Percentiles rank a stretch among this genome's conserved stretches.
phyloP scores from a whole-genome alignment of 2,329 filamentous ascomycete species.

The Aureobasidium leucospermi region DNA sequence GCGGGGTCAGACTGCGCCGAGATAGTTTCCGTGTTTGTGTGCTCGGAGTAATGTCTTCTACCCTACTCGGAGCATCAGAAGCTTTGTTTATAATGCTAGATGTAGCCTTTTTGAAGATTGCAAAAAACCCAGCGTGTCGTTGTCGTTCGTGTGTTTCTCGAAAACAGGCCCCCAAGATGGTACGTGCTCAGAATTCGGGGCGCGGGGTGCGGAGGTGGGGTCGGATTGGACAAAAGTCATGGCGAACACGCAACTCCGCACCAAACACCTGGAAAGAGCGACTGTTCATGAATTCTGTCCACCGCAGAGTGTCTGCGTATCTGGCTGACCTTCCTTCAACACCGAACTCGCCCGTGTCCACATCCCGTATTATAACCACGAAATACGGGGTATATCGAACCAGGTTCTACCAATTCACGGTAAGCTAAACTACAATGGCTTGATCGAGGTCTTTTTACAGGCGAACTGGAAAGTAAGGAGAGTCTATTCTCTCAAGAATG shows the following conservation, averaged over 20 bases:
- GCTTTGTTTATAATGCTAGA: no score
- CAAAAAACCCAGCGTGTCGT: no score
- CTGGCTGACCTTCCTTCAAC: background rate
- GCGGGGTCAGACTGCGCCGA: no score
- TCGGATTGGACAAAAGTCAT: background rate
- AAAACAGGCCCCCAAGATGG: no score
- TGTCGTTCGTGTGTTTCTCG: no score
- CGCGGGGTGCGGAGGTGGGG: background rate
- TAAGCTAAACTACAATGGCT: background rate
- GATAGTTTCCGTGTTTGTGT: no score
- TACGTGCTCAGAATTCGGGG: no score
- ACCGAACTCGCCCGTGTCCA: background rate
- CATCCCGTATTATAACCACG: background rate
- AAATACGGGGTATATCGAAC: background rate
- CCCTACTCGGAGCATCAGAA: no score
- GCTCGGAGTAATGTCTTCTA: no score
- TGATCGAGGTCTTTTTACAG: background rate
- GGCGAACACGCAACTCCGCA: background rate
- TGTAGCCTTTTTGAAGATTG: no score
- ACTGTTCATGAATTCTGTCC: background rate
- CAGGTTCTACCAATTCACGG: background rate
- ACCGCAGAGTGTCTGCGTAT: background rate
- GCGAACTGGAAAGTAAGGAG: background rate
- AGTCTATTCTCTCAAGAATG: background rate
- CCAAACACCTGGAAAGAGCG: background rate